These are phyloP conservation scores for Sporothrix brasiliensis DNA, from an alignment of 2,329 filamentous ascomycete genomes.

Conservation along the genomic window DNA sequence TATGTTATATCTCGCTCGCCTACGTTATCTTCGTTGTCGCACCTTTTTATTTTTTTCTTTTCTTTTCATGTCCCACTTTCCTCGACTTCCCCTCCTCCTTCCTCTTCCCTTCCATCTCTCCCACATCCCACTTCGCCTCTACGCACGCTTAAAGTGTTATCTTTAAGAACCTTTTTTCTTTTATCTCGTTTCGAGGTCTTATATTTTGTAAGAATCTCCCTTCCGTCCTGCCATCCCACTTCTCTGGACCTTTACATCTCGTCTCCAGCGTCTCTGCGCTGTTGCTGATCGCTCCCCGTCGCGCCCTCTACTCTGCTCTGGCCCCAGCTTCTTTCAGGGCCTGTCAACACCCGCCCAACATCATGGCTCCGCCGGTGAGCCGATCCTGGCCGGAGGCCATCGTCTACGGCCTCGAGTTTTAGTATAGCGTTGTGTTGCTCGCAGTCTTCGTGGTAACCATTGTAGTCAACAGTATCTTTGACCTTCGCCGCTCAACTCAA, in stretches of 20 bases:
- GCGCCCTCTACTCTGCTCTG: constrained; percentile 30
- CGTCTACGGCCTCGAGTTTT: constrained; percentile 53
- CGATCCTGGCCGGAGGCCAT: constrained; percentile 48
- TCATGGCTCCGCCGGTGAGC: constrained; percentile 32
- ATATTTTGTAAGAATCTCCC: too few relatives aligned
- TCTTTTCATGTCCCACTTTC: not conserved
- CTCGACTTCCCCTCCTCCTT: not conserved
- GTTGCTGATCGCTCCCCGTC: too few relatives aligned
- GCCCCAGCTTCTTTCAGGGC: constrained; percentile 33
- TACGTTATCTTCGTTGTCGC: too few relatives aligned
- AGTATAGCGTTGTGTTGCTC: constrained; percentile 58
- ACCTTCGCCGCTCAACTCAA: constrained; percentile 54
- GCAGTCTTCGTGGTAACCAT: constrained; percentile 55
- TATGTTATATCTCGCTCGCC: not conserved
- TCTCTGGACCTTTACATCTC: too few relatives aligned
- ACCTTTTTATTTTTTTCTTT: not conserved
- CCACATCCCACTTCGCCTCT: not conserved
- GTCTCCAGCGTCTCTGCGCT: too few relatives aligned
- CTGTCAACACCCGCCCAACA: constrained; percentile 28
- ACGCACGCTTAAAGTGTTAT: too few relatives aligned
- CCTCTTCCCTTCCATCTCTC: not conserved
- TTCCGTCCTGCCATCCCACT: not conserved
- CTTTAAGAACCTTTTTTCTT: too few relatives aligned
- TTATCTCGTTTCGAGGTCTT: too few relatives aligned
- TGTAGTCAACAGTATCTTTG: constrained; percentile 57